Conservation (phyloP, 306 rosid species). For the Sicyos baderoa region DNA sequence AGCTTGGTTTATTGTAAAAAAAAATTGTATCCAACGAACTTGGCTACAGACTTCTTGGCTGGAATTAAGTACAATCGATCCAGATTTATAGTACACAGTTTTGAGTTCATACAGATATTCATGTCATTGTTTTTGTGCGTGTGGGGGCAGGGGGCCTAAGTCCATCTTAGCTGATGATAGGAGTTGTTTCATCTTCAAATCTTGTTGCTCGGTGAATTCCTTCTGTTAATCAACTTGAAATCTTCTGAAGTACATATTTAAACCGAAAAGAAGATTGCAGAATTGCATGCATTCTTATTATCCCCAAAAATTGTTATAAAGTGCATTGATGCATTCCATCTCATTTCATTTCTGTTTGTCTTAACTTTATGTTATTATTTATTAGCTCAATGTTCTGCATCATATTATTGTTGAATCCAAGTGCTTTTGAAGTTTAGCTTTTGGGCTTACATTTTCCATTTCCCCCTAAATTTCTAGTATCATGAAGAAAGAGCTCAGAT, state of each 20-base stretch:
- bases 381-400: not conserved
- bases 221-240: not conserved
- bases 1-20: too few species aligned
- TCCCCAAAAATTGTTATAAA: not conserved
- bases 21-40: not conserved
- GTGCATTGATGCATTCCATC: not conserved
- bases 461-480: constrained; percentile 41
- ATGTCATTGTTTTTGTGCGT: not conserved
- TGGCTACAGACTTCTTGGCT: not conserved
- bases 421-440: constrained; percentile 2
- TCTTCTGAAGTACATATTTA: not conserved
- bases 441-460: constrained; percentile 8
- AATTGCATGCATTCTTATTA: not conserved
- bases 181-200: not conserved
- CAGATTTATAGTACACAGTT: not conserved
- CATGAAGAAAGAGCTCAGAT: constrained; percentile 70
- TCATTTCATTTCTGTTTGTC: constrained; percentile 13
- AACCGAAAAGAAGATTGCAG: not conserved
- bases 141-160: not conserved
- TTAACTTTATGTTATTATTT: not conserved
- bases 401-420: not conserved
- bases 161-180: constrained; percentile 5
- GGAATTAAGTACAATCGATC: not conserved
- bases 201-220: not conserved
- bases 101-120: not conserved